Evolutionary conservation across 306 rosid genomes (phyloP), one percentile per base, ranked within the genome.

Genomic region (Glycyrrhiza uralensis): DNA sequence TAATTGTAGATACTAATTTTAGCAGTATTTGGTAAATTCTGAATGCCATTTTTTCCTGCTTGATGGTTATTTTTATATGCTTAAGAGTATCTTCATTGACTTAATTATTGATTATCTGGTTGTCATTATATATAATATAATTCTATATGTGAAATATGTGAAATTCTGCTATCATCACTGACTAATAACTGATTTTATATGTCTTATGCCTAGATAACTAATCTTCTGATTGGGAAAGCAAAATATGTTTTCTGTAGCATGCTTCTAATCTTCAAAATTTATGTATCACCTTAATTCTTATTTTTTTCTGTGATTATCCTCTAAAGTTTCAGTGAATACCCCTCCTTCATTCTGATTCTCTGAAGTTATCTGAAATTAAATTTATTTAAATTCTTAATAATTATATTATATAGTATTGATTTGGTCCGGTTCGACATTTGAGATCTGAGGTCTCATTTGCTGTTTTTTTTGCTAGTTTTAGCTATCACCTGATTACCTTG

Each of bases 1-100:
- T 71, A 46, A 29, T 49, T 72, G 65, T 24, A 72, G 46, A 60
- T 69, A 67, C 71, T 66, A 75, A 26, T 57, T 46, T 75, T 15
- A 6, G 7, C 45, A 1, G 44, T 66, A 66, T 41, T 32, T 14
- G 29, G 52, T 56, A 29, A 19, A 20, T 63, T 69, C 30, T 28
- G 38, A 41, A 15, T 64, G 32, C 47, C 45, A 12, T 6, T 20
- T 14, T 69, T 68, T 66, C 1, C 32, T 55, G 59, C 42, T 59
- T 74, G 49, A 14, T 22, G 18, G 12, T 46, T 49, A 22, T 66
- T 72, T 36, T 50, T 58, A 41, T 41, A 13, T 44, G 19, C 72
- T 38, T 2, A 38, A 58, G 9, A 10, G 50, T 28, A 55, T 33
- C 64, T n/a, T 2, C 47, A 42, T 26, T 30, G 8, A 42, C 28